Conservation (phyloP, 306 rosid species). For the Quercus agrifolia region DNA sequence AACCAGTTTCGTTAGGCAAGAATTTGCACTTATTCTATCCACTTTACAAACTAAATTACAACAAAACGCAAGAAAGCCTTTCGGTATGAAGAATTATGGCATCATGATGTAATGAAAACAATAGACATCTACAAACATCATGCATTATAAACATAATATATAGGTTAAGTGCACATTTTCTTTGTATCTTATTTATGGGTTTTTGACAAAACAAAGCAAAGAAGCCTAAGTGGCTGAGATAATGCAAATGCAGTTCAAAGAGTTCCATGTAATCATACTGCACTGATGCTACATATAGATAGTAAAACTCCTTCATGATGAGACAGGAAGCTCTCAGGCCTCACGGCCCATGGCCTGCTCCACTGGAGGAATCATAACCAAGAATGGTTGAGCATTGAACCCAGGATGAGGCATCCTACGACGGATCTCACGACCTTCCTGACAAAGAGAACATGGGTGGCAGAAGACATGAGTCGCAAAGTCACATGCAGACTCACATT, state of each 20-base stretch:
- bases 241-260: neutral
- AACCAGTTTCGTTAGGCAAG: no score
- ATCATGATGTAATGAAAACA: neutral
- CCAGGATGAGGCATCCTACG: conserved; percentile 90
- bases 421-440: conserved; percentile 97
- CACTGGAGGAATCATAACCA: conserved; percentile 85
- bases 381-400: conserved; percentile 66
- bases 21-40: no score
- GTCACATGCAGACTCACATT: conserved; percentile 75
- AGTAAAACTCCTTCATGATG: conserved; percentile 6
- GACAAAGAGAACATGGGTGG: conserved; percentile 88
- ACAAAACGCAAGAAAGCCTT: no score
- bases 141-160: neutral
- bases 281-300: conserved; percentile 10
- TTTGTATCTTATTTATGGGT: conserved; percentile 3
- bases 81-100: no score
- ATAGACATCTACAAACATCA: neutral
- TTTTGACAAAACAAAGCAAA: neutral
- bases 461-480: conserved; percentile 79
- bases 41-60: no score
- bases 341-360: conserved; percentile 86
- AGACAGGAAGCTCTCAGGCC: conserved; percentile 31
- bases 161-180: neutral
- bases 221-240: neutral
- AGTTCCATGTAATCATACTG: neutral